Percentiles rank a stretch among this genome's conserved stretches.
Conservation (phyloP, 495 filamentous ascomycete species). For the Neurospora tetrasperma region DNA sequence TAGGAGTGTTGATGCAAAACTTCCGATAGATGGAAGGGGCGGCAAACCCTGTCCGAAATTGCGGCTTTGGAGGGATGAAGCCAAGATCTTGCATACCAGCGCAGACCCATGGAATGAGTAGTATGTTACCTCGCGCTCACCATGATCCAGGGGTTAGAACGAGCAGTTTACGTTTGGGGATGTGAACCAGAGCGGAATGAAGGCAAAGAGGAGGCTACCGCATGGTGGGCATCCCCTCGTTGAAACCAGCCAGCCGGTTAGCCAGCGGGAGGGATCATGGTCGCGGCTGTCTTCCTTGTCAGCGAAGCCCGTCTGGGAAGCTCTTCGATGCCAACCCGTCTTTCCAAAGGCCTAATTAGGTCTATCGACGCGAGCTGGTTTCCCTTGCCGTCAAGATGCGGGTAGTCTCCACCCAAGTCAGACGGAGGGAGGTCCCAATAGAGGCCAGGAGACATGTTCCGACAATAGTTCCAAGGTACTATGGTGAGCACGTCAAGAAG, state of each 20-base stretch:
- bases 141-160: neutral
- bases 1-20: constrained; percentile 1
- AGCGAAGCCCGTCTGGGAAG: neutral
- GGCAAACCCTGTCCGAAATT: constrained; percentile 20
- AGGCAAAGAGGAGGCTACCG: neutral
- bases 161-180: neutral
- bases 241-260: neutral
- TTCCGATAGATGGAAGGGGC: constrained; percentile 15
- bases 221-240: neutral
- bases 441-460: neutral
- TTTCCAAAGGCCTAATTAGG: neutral
- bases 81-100: neutral
- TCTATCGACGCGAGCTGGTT: neutral
- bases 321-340: neutral
- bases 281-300: neutral
- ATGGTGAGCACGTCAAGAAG: neutral
- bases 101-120: neutral
- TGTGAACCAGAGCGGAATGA: neutral
- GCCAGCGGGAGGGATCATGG: neutral
- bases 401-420: neutral
- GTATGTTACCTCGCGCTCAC: neutral
- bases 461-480: neutral
- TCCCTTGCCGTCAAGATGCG: neutral
- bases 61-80: constrained; percentile 11
- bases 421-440: neutral